These are phyloP conservation scores for Porcisia deanei DNA, from an alignment of 208 protist species.

Conservation along the genomic window DNA sequence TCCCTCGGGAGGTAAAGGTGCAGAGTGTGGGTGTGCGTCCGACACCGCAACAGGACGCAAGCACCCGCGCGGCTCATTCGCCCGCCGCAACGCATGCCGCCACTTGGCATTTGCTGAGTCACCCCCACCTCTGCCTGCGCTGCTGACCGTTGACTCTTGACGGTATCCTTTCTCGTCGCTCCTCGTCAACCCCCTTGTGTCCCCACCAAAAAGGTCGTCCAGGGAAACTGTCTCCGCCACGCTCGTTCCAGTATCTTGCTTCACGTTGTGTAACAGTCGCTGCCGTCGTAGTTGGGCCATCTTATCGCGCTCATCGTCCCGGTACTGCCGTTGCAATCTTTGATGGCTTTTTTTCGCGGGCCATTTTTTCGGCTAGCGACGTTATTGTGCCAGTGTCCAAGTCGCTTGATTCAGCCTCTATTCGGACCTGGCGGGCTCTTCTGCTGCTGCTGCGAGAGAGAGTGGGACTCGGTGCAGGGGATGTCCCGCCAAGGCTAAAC, in stretches of 20 bases:
- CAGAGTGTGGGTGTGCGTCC: neutral
- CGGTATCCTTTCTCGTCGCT: neutral
- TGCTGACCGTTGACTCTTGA: neutral
- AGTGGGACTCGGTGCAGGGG: neutral
- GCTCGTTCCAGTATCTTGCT: constrained; percentile 2
- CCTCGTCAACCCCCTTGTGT: too few species aligned
- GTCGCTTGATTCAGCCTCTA: constrained; percentile 17
- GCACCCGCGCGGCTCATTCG: constrained; percentile 7
- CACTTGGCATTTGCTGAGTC: constrained; percentile 20
- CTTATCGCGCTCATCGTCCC: constrained; percentile 20
- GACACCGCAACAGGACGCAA: neutral
- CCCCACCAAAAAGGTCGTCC: too few species aligned
- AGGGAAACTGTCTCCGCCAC: neutral
- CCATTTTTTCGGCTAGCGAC: neutral
- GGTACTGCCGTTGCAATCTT: constrained; percentile 19
- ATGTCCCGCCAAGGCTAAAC: neutral
- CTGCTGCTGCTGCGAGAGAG: neutral
- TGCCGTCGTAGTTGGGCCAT: constrained; percentile 15
- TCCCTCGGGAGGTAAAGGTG: neutral
- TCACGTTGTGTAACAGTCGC: neutral
- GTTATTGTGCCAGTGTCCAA: constrained; percentile 1
- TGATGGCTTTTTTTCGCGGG: constrained; percentile 14
- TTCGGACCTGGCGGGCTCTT: constrained; percentile 17
- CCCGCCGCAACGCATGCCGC: constrained; percentile 22
- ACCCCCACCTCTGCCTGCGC: neutral